Conservation (phyloP, 2,329 filamentous ascomycete species). For the Cladosporium oxysporum region DNA sequence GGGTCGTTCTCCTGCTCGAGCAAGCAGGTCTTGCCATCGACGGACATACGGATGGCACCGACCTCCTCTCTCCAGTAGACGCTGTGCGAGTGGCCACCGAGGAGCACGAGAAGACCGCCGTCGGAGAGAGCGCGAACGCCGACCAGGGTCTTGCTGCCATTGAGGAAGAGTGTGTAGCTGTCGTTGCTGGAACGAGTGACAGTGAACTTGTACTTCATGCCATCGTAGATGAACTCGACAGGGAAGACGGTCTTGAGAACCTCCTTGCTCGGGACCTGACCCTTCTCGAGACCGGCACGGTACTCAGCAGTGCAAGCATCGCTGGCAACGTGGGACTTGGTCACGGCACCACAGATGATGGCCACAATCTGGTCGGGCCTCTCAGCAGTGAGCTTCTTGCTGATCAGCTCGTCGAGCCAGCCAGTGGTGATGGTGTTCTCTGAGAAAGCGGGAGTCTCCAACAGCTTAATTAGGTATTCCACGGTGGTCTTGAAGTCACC, state of each 20-base stretch:
- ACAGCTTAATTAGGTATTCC: constrained; percentile 97
- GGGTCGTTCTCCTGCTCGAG: constrained; percentile 99
- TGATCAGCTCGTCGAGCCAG: constrained; percentile 98
- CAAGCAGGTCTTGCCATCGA: constrained; percentile 97
- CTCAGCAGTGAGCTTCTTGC: constrained; percentile 95
- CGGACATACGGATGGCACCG: constrained; percentile 89
- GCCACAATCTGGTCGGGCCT: constrained; percentile 90
- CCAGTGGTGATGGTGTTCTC: constrained; percentile 99
- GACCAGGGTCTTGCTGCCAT: constrained; percentile 93
- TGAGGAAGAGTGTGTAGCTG: constrained; percentile 98
- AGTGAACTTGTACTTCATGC: constrained; percentile 95
- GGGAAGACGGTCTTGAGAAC: constrained; percentile 97
- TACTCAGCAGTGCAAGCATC: constrained; percentile 88
- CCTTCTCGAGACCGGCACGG: constrained; percentile 86
- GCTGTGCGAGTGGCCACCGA: constrained; percentile 92
- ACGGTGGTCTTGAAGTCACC: constrained; percentile 99
- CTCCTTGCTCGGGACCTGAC: constrained; percentile 94
- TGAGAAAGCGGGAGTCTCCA: constrained; percentile 97
- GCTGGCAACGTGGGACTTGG: constrained; percentile 92
- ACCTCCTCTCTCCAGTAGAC: constrained; percentile 99
- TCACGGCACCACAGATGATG: constrained; percentile 92
- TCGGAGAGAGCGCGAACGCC: constrained; percentile 91
- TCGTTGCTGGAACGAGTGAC: constrained; percentile 88
- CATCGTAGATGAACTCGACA: constrained; percentile 98
- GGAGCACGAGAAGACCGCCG: constrained; percentile 86